These are phyloP conservation scores for Thalassiosira mediterranea DNA, from an alignment of 352 stramenopile species.

Conservation along the genomic window DNA sequence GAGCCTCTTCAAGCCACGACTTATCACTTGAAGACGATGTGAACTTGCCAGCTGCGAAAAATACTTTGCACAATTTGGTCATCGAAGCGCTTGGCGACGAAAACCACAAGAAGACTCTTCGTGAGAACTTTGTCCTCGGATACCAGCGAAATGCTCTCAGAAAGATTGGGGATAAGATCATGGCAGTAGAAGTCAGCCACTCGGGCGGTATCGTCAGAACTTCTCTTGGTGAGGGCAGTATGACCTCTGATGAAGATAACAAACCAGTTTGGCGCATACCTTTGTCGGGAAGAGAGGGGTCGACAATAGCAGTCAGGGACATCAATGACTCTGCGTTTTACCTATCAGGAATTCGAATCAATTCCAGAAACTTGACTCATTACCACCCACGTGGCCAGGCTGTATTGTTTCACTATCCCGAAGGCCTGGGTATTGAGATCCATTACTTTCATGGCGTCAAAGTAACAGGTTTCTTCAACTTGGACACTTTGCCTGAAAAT, in stretches of 20 bases:
- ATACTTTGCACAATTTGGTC: not conserved
- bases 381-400: too few relatives aligned
- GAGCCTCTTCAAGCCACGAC: not conserved
- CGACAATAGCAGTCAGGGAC: not conserved
- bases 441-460: not conserved
- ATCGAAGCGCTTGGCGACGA: conserved; percentile 5
- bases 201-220: not conserved
- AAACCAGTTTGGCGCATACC: not conserved
- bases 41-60: too few relatives aligned
- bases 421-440: not conserved
- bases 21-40: not conserved
- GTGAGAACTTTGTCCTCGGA: not conserved
- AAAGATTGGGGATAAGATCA: not conserved
- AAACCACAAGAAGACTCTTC: conserved; percentile 3
- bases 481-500: not conserved
- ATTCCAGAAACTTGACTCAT: too few relatives aligned
- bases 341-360: not conserved
- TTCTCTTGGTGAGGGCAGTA: conserved; percentile 3
- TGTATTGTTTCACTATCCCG: too few relatives aligned
- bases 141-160: not conserved
- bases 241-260: not conserved
- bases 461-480: not conserved
- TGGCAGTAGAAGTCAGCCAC: not conserved
- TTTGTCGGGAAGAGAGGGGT: not conserved
- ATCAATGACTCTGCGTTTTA: not conserved